phyloP scores from a whole-genome alignment of 768 basidiomycete genomes.

The Leucosporidium yakuticum region DNA sequence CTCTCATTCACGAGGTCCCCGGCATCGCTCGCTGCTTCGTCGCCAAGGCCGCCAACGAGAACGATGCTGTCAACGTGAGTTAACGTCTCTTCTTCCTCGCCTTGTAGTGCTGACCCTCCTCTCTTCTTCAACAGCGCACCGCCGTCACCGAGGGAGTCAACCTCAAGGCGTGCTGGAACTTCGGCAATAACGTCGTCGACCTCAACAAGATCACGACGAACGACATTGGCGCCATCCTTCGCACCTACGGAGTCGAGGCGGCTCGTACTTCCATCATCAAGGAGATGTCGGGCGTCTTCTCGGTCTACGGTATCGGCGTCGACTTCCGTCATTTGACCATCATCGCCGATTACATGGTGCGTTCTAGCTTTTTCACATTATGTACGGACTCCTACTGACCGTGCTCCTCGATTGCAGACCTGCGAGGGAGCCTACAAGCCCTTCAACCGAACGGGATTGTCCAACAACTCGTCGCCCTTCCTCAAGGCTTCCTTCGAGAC shows the following conservation, averaged over 20 bases:
- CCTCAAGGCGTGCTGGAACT: slow-evolving; percentile 75
- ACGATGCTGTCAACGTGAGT: slow-evolving; percentile 41
- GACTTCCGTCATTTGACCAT: slow-evolving; percentile 88
- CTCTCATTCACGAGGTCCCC: slow-evolving; percentile 81
- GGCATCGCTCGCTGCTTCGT: slow-evolving; percentile 84
- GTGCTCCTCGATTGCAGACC: slow-evolving; percentile 54
- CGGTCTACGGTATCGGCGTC: slow-evolving; percentile 91
- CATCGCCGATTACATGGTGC: slow-evolving; percentile 98
- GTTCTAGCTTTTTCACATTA: slow-evolving; percentile 39
- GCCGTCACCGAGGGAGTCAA: slow-evolving; percentile 90
- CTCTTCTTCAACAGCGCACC: slow-evolving; percentile 45
- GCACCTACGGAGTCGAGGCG: slow-evolving; percentile 94
- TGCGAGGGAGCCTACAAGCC: slow-evolving; percentile 97
- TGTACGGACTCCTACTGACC: slow-evolving; percentile 4
- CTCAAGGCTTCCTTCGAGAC: slow-evolving; percentile 98
- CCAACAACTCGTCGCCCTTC: slow-evolving; percentile 85
- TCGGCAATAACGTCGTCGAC: slow-evolving; percentile 56
- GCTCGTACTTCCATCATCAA: slow-evolving; percentile 82
- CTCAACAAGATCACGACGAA: slow-evolving; percentile 82
- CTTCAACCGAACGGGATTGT: slow-evolving; percentile 93
- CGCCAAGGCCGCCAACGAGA: slow-evolving; percentile 53
- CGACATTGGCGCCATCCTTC: slow-evolving; percentile 84
- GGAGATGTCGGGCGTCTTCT: slow-evolving; percentile 88
- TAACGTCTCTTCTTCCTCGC: not conserved
- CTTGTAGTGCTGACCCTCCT: not conserved